Percentiles rank a stretch among this genome's conserved stretches.
Conservation (phyloP, 2,329 filamentous ascomycete genomes). For the Fusarium robinianum region DNA sequence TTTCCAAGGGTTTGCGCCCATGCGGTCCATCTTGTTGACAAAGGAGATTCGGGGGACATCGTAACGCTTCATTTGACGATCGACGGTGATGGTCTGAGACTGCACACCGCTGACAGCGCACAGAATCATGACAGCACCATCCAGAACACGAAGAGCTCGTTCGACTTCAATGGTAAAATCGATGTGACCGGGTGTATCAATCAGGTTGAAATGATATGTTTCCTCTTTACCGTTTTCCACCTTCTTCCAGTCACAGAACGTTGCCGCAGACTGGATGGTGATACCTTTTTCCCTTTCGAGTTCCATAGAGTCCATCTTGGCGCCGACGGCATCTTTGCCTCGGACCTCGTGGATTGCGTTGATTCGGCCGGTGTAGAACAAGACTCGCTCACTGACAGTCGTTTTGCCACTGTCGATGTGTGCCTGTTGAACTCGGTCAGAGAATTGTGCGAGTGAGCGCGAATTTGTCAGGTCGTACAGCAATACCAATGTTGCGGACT, state of each 20-base stretch:
- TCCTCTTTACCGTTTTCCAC: constrained; percentile 81
- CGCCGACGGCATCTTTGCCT: constrained; percentile 90
- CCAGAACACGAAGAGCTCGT: constrained; percentile 88
- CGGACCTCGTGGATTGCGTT: constrained; percentile 97
- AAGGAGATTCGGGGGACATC: constrained; percentile 95
- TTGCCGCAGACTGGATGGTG: constrained; percentile 97
- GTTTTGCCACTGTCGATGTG: constrained; percentile 99
- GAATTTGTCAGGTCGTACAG: constrained; percentile 57
- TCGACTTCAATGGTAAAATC: constrained; percentile 99
- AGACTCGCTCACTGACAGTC: constrained; percentile 91
- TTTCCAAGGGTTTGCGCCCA: constrained; percentile 98
- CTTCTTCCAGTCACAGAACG: constrained; percentile 97
- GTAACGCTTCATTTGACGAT: constrained; percentile 98
- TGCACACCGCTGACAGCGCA: constrained; percentile 97
- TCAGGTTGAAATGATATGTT: constrained; percentile 96
- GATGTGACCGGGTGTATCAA: constrained; percentile 97
- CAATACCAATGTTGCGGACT: constrained; percentile 97
- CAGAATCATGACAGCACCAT: constrained; percentile 97
- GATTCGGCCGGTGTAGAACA: constrained; percentile 97
- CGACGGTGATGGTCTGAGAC: constrained; percentile 96
- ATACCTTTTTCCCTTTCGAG: constrained; percentile 98
- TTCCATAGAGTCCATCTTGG: constrained; percentile 99
- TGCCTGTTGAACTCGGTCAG: constrained; percentile 58
- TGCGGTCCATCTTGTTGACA: constrained; percentile 99
- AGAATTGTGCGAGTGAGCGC: background rate